Conservation (phyloP, 2,329 filamentous ascomycete species). For the Corynespora cassiicola region DNA sequence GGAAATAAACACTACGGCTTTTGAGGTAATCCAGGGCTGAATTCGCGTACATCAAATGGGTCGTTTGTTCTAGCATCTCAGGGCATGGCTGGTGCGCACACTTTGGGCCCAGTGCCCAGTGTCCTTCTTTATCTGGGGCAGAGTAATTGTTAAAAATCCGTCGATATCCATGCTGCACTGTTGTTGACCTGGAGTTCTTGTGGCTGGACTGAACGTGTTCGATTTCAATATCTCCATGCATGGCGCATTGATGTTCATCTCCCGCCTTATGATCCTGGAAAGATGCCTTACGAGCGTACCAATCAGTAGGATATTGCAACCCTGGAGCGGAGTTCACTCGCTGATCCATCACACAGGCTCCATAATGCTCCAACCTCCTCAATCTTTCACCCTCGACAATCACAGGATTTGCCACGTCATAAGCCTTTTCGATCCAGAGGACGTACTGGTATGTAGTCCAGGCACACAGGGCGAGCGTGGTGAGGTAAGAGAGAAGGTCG, state of each 20-base stretch:
- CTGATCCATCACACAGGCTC: slow-evolving; percentile 4
- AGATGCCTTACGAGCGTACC: neutral
- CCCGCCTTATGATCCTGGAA: neutral
- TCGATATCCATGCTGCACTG: neutral
- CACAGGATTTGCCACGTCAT: slow-evolving; percentile 24
- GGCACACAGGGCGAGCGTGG: slow-evolving; percentile 29
- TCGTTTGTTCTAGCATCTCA: neutral
- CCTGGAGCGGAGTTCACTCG: slow-evolving; percentile 4
- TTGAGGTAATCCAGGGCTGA: slow-evolving; percentile 8
- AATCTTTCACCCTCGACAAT: slow-evolving; percentile 14
- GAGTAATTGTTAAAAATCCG: neutral
- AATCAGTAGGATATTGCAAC: neutral
- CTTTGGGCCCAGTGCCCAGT: neutral
- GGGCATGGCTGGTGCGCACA: neutral
- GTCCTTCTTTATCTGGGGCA: neutral
- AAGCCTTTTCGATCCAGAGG: slow-evolving; percentile 45
- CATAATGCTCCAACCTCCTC: slow-evolving; percentile 20
- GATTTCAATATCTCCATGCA: neutral
- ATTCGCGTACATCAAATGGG: slow-evolving; percentile 11
- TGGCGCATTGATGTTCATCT: neutral
- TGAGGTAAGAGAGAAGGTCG: slow-evolving; percentile 26
- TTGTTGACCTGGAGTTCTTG: neutral
- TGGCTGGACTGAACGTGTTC: neutral
- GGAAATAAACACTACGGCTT: slow-evolving; percentile 4
- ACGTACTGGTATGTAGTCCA: slow-evolving; percentile 37